A percentile compares a stretch with the other conserved stretches of the same genome.
Evolutionary conservation across 2,329 filamentous ascomycete genomes (phyloP).

Genomic region (Sclerotinia nivalis): DNA sequence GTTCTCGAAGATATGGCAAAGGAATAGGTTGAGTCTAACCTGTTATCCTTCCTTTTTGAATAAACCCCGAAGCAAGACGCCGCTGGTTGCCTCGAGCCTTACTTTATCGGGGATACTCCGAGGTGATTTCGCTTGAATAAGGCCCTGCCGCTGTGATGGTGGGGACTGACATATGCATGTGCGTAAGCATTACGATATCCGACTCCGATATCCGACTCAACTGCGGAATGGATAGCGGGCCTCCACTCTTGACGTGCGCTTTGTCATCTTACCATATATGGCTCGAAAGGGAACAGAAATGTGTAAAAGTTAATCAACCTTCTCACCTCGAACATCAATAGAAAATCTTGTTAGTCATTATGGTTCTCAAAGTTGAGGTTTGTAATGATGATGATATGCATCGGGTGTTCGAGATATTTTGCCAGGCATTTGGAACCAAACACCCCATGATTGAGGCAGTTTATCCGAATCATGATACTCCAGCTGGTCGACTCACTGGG

Average conservation of each 20-base stretch:
- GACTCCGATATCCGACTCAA: neutral
- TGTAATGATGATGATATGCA: constrained; percentile 21
- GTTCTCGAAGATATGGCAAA: neutral
- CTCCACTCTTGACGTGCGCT: neutral
- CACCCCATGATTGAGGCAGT: constrained; percentile 13
- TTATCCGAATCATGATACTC: constrained; percentile 15
- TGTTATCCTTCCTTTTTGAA: neutral
- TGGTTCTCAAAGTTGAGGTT: constrained; percentile 19
- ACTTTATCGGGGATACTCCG: neutral
- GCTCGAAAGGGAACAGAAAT: neutral
- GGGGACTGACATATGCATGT: neutral
- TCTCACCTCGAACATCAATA: neutral
- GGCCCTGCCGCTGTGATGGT: neutral
- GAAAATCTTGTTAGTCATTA: neutral
- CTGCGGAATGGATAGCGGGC: neutral
- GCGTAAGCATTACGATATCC: neutral
- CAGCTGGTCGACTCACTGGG: neutral
- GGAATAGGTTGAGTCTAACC: neutral
- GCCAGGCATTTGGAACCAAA: constrained; percentile 7
- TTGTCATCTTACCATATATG: constrained; percentile 9
- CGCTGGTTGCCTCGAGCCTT: neutral
- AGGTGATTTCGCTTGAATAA: neutral
- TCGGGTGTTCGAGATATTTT: constrained; percentile 16
- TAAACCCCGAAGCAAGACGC: neutral
- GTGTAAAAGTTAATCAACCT: neutral